phyloP scores from a whole-genome alignment of 208 protist species.

The Naegleria lovaniensis region DNA sequence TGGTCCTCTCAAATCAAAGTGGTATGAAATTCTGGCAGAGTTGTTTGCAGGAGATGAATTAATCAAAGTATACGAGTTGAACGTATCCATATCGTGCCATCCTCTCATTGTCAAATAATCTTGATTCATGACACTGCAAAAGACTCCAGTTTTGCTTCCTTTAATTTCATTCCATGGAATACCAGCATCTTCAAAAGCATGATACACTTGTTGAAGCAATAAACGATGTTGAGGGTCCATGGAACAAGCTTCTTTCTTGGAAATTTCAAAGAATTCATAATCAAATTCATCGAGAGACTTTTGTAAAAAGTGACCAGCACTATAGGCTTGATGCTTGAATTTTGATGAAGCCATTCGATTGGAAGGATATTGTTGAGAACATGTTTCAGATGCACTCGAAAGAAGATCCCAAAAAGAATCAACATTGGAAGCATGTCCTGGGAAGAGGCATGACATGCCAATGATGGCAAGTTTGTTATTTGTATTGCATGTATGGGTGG shows the following conservation, averaged over 20 bases:
- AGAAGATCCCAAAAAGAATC: conserved; percentile 25
- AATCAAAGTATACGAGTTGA: not conserved
- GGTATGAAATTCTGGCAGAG: conserved; percentile 46
- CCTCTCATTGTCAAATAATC: not conserved
- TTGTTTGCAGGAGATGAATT: not conserved
- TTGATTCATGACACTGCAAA: not conserved
- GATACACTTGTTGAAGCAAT: conserved; percentile 11
- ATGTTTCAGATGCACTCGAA: not conserved
- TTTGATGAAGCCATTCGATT: not conserved
- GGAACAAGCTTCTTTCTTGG: not conserved
- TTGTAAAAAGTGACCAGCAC: not conserved
- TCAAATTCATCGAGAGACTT: not conserved
- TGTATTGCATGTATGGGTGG: too few species aligned
- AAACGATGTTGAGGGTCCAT: conserved; percentile 29
- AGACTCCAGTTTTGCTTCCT: not conserved
- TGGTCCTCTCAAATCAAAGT: conserved; percentile 52
- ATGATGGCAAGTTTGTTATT: conserved; percentile 20
- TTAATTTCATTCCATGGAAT: not conserved
- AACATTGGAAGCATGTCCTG: not conserved
- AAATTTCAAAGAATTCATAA: not conserved
- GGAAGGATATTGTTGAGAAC: not conserved
- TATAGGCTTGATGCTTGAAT: not conserved
- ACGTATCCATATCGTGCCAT: not conserved
- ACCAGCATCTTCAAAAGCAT: conserved; percentile 20
- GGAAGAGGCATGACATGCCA: conserved; percentile 34